Conservation (phyloP, 1,284 basidiomycete species). For the Irpex sp. region DNA sequence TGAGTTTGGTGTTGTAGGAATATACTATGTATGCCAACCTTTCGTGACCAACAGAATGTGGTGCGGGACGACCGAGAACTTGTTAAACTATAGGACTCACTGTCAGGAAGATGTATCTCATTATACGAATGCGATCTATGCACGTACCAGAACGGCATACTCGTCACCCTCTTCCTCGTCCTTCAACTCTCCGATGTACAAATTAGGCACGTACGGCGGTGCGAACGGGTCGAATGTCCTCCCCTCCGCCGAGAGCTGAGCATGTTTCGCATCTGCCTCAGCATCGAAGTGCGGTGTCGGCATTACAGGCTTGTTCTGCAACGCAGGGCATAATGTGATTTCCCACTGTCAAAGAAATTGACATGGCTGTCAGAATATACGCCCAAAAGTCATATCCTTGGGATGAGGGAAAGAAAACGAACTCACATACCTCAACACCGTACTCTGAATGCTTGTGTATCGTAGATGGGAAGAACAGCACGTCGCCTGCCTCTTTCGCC, state of each 20-base stretch:
- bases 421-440: constrained; percentile 54
- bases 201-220: constrained; percentile 73
- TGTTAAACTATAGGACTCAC: constrained; percentile 59
- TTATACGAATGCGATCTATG: neutral
- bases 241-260: constrained; percentile 25
- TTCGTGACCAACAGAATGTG: constrained; percentile 83
- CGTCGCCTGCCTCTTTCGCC: constrained; percentile 64
- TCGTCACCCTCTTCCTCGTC: constrained; percentile 58
- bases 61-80: constrained; percentile 76
- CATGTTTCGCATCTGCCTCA: constrained; percentile 23
- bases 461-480: constrained; percentile 76
- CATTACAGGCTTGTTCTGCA: constrained; percentile 69
- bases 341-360: constrained; percentile 56
- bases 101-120: neutral
- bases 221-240: constrained; percentile 66
- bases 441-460: constrained; percentile 55
- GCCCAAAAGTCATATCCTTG: neutral
- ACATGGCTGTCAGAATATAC: no score
- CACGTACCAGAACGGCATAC: constrained; percentile 73
- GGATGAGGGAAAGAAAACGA: neutral
- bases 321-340: constrained; percentile 75
- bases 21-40: constrained; percentile 38
- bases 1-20: no score
- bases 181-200: constrained; percentile 70
- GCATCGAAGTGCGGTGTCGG: constrained; percentile 43